These are phyloP conservation scores for Apiospora aurea DNA, from an alignment of 2,329 filamentous ascomycete species.

Conservation along the genomic window DNA sequence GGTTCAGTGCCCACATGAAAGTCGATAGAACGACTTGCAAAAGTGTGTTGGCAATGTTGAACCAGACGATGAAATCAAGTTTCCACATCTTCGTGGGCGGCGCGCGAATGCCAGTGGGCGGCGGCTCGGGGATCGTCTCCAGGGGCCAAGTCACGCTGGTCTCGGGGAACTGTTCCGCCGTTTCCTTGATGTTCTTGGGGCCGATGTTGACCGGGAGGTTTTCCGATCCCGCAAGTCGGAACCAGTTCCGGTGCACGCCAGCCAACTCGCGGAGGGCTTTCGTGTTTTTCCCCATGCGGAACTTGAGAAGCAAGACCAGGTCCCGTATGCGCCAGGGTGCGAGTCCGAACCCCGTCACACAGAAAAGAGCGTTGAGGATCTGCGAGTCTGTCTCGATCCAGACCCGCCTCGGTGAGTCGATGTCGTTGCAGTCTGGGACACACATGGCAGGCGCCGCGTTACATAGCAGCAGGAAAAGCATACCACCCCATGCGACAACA, in stretches of 20 bases:
- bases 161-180: constrained; percentile 46
- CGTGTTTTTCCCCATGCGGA: constrained; percentile 60
- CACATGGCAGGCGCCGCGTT: constrained; percentile 80
- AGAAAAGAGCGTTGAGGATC: constrained; percentile 84
- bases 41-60: constrained; percentile 80
- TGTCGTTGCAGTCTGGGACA: constrained; percentile 70
- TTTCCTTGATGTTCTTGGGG: constrained; percentile 56
- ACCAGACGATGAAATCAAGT: constrained; percentile 80
- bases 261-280: constrained; percentile 72
- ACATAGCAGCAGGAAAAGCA: constrained; percentile 86
- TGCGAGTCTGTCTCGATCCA: constrained; percentile 90
- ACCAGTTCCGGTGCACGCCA: constrained; percentile 78
- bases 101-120: constrained; percentile 75
- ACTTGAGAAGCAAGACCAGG: constrained; percentile 75
- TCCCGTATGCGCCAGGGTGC: constrained; percentile 87
- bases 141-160: constrained; percentile 68
- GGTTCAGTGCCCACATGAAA: constrained; percentile 84
- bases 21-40: constrained; percentile 76
- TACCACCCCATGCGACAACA: constrained; percentile 87
- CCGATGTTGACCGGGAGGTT: constrained; percentile 61
- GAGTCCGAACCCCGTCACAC: constrained; percentile 84
- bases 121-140: constrained; percentile 67
- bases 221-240: constrained; percentile 73
- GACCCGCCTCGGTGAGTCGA: constrained; percentile 65
- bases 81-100: constrained; percentile 75